Evolutionary conservation across 2,329 filamentous ascomycete genomes (phyloP).

Genomic region (Colletotrichum tanaceti): DNA sequence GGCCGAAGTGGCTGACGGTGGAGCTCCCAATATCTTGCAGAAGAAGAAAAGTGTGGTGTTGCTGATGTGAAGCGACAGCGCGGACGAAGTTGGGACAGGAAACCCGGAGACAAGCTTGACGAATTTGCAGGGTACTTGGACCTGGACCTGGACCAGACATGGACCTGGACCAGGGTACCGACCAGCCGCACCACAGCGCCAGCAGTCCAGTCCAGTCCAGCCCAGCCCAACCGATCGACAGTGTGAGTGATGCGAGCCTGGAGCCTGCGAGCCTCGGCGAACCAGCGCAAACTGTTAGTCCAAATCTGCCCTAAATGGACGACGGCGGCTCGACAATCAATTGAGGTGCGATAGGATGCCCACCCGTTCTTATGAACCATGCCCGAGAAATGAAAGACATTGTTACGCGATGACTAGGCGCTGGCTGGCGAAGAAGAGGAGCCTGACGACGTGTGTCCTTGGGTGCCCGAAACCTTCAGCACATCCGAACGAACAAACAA

Average conservation of each 20-base stretch:
- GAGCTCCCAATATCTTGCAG: constrained; percentile 16
- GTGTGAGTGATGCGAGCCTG: constrained; percentile 10
- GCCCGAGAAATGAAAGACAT: constrained; percentile 5
- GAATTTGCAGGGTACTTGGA: constrained; percentile 2
- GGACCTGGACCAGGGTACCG: too few relatives aligned
- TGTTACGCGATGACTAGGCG: constrained; percentile 1
- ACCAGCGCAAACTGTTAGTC: constrained; percentile 15
- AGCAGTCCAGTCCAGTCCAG: neutral
- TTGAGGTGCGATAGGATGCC: neutral
- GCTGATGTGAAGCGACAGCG: constrained; percentile 3
- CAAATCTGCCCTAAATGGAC: constrained; percentile 4
- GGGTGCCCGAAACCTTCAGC: neutral
- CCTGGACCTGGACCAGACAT: neutral
- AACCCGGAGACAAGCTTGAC: constrained; percentile 31
- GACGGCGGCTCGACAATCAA: neutral
- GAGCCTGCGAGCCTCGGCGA: constrained; percentile 10
- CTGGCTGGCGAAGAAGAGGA: constrained; percentile 2
- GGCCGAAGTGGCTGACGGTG: constrained; percentile 36
- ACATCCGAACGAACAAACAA: neutral
- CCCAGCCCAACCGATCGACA: constrained; percentile 37
- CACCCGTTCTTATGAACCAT: neutral
- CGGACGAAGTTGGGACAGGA: constrained; percentile 34
- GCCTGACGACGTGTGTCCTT: neutral
- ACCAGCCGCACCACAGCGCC: constrained; percentile 7
- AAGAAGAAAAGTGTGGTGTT: constrained; percentile 38